phyloP scores from a whole-genome alignment of 176 grass and related monocot genomes.

The Paspalum vaginatum region DNA sequence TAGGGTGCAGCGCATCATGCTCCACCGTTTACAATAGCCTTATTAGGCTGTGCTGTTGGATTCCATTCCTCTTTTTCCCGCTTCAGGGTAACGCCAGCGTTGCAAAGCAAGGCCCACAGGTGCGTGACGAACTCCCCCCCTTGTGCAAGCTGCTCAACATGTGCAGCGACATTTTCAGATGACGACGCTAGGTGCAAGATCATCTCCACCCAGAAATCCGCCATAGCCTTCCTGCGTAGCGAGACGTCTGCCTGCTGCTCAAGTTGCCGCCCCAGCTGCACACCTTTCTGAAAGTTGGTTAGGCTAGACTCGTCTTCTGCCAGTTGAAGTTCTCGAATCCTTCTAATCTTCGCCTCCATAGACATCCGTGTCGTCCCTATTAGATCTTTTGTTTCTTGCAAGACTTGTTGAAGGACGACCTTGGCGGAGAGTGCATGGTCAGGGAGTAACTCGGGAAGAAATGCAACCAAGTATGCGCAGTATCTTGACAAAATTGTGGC shows the following conservation, averaged over 20 bases:
- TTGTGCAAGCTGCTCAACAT: neutral
- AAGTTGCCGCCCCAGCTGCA: neutral
- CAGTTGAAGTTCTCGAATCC: neutral
- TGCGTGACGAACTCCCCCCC: neutral
- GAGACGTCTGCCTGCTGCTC: neutral
- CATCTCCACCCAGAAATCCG: neutral
- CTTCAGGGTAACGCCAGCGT: neutral
- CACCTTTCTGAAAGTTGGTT: neutral
- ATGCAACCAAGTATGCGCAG: conserved; percentile 5
- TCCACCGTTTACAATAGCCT: too few relatives aligned
- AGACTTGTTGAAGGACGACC: neutral
- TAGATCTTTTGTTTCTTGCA: neutral
- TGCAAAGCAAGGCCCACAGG: conserved; percentile 5
- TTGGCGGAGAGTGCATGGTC: too few relatives aligned
- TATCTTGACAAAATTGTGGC: neutral
- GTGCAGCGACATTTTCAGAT: neutral
- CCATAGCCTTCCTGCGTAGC: neutral
- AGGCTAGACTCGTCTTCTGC: neutral
- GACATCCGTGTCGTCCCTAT: neutral
- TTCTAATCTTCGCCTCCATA: neutral
- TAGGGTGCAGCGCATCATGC: too few relatives aligned
- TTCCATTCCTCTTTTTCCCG: too few relatives aligned
- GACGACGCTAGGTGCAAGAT: neutral
- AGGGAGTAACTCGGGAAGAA: neutral
- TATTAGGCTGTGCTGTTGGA: too few relatives aligned